Base-by-base conservation (phyloP, 495 filamentous ascomycete genomes). In the Articulospora tetracladia region DNA sequence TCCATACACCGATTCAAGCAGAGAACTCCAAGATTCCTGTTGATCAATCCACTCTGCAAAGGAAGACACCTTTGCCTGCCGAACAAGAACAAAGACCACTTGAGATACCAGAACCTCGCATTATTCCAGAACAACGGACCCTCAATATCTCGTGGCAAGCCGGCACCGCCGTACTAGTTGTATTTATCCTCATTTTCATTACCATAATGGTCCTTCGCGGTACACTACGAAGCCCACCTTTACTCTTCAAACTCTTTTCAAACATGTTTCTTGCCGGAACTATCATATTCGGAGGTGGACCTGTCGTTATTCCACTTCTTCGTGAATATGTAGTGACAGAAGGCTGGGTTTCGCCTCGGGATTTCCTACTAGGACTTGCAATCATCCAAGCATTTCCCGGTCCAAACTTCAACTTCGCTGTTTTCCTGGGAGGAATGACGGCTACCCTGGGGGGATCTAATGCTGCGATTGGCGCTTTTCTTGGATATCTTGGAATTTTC, bases 181-280 rank as follows among this genome's bases (percentile, higher is more conserved):
- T 64, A 27, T 91, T 90, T 70, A 77, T 89, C 24, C 66, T 77
- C 26, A 75, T 78, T 46, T 88, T 93, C 69, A 80, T 83, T 60
- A 72, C 72, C n/a, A 71, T 90, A 55, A 80, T 91, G 62, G 74
- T 83, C 28, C 63, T 85, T 3, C 78, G 87, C 52, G 77, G 79
- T 53, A 67, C 73, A 23, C 66, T 87, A 20, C 58, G 66, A 19
- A 50, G 60, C 10, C 69, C 69, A 0, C 74, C 86, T 0, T 73
- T 85, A 0, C 68, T 77, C 15, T 82, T 88, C 58, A 73, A 78
- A 44, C 79, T 94, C 52, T 93, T 93, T 70, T 77, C 87, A 7
- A 92, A 89, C 70, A 84, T 95, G 73, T 93, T 88, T 69, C 84
- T 93, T 7, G 89, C 91, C 2, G 90, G 91, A n/a, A 95, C 91